Conservation (phyloP, 306 rosid species). For the Prunus mongolica region DNA sequence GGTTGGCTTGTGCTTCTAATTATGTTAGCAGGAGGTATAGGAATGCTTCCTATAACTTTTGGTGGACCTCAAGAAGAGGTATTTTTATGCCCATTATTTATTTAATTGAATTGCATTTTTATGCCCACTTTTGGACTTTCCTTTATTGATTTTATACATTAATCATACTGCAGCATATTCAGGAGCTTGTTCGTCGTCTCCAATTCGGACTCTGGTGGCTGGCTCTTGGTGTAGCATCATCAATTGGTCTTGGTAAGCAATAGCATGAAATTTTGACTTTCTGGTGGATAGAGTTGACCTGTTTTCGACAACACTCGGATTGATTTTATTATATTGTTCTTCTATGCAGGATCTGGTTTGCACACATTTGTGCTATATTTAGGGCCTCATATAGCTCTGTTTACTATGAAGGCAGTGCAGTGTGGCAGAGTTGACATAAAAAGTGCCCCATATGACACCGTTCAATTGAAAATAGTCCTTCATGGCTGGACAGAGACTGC, state of each 20-base stretch:
- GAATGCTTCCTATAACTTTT: background rate
- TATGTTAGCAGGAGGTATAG: conserved; percentile 7
- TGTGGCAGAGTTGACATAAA: conserved; percentile 35
- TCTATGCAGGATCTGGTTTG: conserved; percentile 14
- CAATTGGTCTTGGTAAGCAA: conserved; percentile 17
- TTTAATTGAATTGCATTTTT: background rate
- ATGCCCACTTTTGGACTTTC: background rate
- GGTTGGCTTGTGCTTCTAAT: conserved; percentile 9
- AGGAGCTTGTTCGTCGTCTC: background rate
- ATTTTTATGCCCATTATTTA: background rate
- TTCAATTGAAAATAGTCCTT: conserved; percentile 54
- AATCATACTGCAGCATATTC: background rate
- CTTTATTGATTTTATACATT: background rate
- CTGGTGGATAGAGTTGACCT: background rate
- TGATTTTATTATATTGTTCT: background rate
- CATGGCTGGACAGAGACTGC: conserved; percentile 67
- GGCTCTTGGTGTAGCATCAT: conserved; percentile 16
- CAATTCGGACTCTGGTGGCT: conserved; percentile 19
- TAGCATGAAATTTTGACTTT: background rate
- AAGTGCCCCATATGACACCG: conserved; percentile 64
- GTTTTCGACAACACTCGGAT: background rate
- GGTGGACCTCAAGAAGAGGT: conserved; percentile 6
- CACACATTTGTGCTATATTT: conserved; percentile 21
- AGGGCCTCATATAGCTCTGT: conserved; percentile 22
- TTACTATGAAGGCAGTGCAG: conserved; percentile 10